Percentiles rank a stretch among this genome's conserved stretches.
Evolutionary conservation across 2,329 filamentous ascomycete species (phyloP).

Genomic region (Xylaria sp.): DNA sequence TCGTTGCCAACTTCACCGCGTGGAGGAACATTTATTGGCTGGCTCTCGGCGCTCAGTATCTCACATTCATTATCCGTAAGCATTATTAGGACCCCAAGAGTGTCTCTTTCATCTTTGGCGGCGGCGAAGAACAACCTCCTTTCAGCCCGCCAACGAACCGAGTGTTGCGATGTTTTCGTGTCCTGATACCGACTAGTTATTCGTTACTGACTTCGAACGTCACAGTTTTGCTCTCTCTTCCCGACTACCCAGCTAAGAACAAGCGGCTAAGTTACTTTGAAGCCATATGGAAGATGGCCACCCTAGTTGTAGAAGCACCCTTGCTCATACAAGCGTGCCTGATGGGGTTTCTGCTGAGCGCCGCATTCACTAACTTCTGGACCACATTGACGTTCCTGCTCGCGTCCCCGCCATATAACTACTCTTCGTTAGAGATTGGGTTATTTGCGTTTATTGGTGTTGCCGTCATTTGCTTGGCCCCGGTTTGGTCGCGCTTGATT

Average conservation of each 20-base stretch:
- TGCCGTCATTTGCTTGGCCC: slow-evolving; percentile 72
- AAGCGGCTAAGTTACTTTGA: slow-evolving; percentile 67
- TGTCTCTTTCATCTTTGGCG: neutral
- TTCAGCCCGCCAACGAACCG: too few species aligned
- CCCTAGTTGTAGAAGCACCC: slow-evolving; percentile 68
- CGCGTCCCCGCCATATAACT: slow-evolving; percentile 74
- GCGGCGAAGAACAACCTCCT: neutral
- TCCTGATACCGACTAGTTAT: neutral
- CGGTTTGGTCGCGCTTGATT: slow-evolving; percentile 75
- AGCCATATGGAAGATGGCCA: slow-evolving; percentile 68
- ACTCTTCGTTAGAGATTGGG: slow-evolving; percentile 74
- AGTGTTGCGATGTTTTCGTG: neutral
- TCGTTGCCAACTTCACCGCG: slow-evolving; percentile 71
- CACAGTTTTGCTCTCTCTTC: slow-evolving; percentile 71
- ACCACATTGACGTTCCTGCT: slow-evolving; percentile 84
- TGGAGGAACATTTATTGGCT: slow-evolving; percentile 79
- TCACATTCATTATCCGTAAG: slow-evolving; percentile 65
- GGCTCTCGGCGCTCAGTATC: slow-evolving; percentile 70
- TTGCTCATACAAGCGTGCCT: slow-evolving; percentile 71
- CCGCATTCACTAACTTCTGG: slow-evolving; percentile 73
- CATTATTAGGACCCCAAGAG: neutral
- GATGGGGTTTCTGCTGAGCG: slow-evolving; percentile 53
- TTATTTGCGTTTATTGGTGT: slow-evolving; percentile 84
- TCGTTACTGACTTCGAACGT: slow-evolving; percentile 2
- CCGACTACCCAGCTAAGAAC: slow-evolving; percentile 75